Evolutionary conservation across 1,139 yeast genomes (phyloP).

Genomic region (Martiniozyma asiatica): DNA sequence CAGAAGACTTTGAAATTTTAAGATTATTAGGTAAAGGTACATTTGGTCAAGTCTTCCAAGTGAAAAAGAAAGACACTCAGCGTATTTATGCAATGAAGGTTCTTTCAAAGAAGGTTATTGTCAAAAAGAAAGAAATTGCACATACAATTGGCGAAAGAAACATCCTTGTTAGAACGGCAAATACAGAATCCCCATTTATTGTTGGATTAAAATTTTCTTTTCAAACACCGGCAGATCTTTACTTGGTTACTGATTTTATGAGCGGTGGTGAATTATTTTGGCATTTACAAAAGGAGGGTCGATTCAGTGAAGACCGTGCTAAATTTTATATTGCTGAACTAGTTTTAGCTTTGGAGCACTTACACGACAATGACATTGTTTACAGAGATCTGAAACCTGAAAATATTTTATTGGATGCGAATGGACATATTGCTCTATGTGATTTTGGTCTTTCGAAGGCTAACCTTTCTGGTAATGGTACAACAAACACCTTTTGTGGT

Average conservation of each 20-base stretch:
- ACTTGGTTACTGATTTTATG: slow-evolving; percentile 93
- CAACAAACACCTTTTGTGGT: slow-evolving; percentile 95
- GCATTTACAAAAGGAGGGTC: slow-evolving; percentile 94
- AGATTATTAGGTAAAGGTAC: slow-evolving; percentile 91
- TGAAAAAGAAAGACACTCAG: slow-evolving; percentile 75
- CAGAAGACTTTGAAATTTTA: slow-evolving; percentile 85
- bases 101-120: slow-evolving; percentile 84
- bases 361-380: slow-evolving; percentile 86
- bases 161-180: slow-evolving; percentile 77
- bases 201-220: slow-evolving; percentile 92
- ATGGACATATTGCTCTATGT: slow-evolving; percentile 93
- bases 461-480: slow-evolving; percentile 73
- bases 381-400: slow-evolving; percentile 95
- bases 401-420: slow-evolving; percentile 84
- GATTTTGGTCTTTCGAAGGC: slow-evolving; percentile 96
- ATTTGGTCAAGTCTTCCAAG: slow-evolving; percentile 95
- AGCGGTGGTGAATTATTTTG: slow-evolving; percentile 96
- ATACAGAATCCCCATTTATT: slow-evolving; percentile 76
- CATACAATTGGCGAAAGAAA: slow-evolving; percentile 96
- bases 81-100: slow-evolving; percentile 97
- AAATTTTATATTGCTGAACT: slow-evolving; percentile 94
- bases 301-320: slow-evolving; percentile 85
- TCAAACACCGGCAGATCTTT: slow-evolving; percentile 86
- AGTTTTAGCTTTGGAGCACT: slow-evolving; percentile 80
- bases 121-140: slow-evolving; percentile 91